Base-by-base conservation (phyloP, 495 filamentous ascomycete species). In the Aspergillus kassunensis region DNA sequence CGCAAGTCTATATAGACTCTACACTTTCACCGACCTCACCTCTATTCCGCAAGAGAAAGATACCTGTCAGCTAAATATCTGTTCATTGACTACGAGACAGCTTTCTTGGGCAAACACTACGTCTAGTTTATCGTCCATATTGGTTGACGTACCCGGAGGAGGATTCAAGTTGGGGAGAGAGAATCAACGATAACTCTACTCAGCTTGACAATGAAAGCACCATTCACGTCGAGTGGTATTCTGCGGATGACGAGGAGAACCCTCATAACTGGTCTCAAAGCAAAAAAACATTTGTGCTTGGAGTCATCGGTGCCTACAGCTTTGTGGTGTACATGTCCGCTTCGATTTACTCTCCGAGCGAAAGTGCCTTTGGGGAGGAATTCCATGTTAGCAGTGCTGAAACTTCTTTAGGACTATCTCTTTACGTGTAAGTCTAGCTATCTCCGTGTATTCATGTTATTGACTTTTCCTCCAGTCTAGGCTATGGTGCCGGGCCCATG, bases 391-490 rank as follows among this genome's bases (percentile, higher is more conserved):
- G 55, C 52, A 54, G 68, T 13, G 66, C 70, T 0, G 71, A 70
- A 13, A 74, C 75, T 3, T 70, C 73, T 1, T 62, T 80, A 9
- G 78, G 76, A 9, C 61, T 81, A 10, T 68, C 76, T 10, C 59
- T 79, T 10, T 81, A 74, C 51, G 73, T 80, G 35, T 62, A 76
- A 4, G 74, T 63, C 0, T 71, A 34, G 33, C 18, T 15, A 11
- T 34, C 24, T n/a, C n/a, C 33, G 4, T 19, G 42, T 15, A 31
- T 34, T 49, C 18, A 68, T 34, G 4, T 52, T 63, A 45, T 52
- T 63, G 39, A 44, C 34, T 31, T 42, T 27, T 18, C 18, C 10
- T 34, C 11, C 42, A 60, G 57, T 43, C 25, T 56, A 23, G 72
- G 24, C 4, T 27, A 27, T 56, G 72, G 74, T 44, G 53, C 73